Base-by-base conservation (phyloP, 2,329 filamentous ascomycete genomes). In the Dryadomyces quercivorus region DNA sequence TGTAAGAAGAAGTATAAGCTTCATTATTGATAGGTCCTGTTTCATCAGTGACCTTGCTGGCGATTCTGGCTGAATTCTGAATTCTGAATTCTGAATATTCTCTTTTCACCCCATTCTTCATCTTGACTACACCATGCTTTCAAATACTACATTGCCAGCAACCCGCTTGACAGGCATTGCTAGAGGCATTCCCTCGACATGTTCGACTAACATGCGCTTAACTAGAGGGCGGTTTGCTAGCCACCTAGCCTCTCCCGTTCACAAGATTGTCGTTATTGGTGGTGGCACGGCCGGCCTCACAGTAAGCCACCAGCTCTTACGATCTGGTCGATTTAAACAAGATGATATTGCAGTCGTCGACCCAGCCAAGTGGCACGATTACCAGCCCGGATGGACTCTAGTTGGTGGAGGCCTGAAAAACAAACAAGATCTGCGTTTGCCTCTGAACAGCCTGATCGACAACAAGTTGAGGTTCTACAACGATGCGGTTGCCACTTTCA, bases 301-400 rank as follows among this genome's bases (percentile, higher is more conserved):
- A 1, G 76, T 85, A 62, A 81, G 80, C 61, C 82, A 86, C 62
- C 84, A 88, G 68, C 75, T 88, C 3, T 74, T 86, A 3, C 74
- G 74, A 2, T 71, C 73, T 0, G 80, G 79, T 46, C 73, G 73
- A 26, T 85, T 84, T 61, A 59, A 65, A 0, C 68, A 72, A 46
- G 71, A 80, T 36, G 82, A 86, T 57, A 83, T 86, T 57, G 82
- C 82, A 31, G 61, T 86, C 26, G 68, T 86, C 46, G 82, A 86
- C 59, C 82, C 82, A 0, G 74, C 82, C 1, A 63, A 68, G 59
- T 82, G 74, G 72, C 82, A 86, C 63, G 74, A 86, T 67, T 86
- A 85, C 64, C 82, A 86, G 65, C 81, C 82, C 1, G 82, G 82
- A 53, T 86, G 82, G 82, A 86, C 83, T 2, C 71, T 86, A 1